Evolutionary conservation across 1,284 basidiomycete genomes (phyloP), one percentile per base, ranked within the genome.

Genomic region (Entoloma clypeatum): DNA sequence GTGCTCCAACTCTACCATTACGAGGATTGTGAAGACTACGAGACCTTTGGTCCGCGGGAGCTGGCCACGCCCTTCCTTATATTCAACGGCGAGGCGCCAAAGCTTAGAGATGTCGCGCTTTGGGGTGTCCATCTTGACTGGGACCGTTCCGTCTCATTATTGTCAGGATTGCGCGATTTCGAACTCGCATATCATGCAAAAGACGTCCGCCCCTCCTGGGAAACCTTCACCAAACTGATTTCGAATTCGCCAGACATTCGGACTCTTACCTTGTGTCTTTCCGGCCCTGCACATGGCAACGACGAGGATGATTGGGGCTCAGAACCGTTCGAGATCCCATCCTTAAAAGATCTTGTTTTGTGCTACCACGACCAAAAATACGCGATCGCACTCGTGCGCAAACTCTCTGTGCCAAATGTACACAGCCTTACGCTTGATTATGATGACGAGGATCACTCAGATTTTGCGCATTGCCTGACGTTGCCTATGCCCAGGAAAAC

Each of bases 41-140:
- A 66, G 2, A 39, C 41, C n/a, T 72, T 71, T 54, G 26, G 45
- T n/a, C 66, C 68, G 18, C 49, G 53, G 2, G 53, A 65, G 31
- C 50, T 70, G 32, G 51, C 53, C 39, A 58, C 60, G 3, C 53
- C 59, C 16, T 67, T 74, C 48, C 49, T 65, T 5, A 67, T 76
- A 2, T 84, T 85, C 59, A 55, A 68, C 13, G 77, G 77, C 0
- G 59, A 64, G 26, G 73, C 72, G n/a, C 81, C 81, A 2, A 66
- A 60, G 10, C 59, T 85, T 3, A 60, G 55, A n/a, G 51, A 58
- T 5, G 55, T 74, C 14, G 59, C 63, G 2, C 61, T 85, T 13
- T 81, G 77, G 77, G 80, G 79, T 23, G 75, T 83, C 2, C 80
- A 82, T 43, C 53, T 84, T 18, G 70, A 78, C 41, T 85, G 82